Percentiles rank a stretch among this genome's conserved stretches.
Evolutionary conservation across 2,329 filamentous ascomycete genomes (phyloP).

Genomic region (Verticillium isaacii): DNA sequence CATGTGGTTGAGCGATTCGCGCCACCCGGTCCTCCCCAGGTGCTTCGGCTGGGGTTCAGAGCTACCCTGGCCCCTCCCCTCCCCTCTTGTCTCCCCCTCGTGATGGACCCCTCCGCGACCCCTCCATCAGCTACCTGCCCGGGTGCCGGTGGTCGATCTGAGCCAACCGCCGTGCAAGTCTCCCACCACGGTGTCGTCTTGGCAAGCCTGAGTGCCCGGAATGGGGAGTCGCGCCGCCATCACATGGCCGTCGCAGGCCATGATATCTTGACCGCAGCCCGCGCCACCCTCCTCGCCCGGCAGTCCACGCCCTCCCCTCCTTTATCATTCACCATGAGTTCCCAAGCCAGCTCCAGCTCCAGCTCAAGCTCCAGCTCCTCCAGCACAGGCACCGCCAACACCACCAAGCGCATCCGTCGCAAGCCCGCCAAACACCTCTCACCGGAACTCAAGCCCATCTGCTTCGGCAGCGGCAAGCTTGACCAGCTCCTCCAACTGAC

Average conservation of each 20-base stretch:
- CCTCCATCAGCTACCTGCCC: background rate
- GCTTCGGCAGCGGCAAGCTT: background rate
- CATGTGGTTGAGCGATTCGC: conserved; percentile 2
- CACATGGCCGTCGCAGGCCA: background rate
- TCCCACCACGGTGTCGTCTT: background rate
- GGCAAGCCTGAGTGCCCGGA: background rate
- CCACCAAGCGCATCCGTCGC: background rate
- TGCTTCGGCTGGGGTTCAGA: background rate
- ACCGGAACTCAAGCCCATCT: background rate
- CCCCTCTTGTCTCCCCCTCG: conserved; percentile 14
- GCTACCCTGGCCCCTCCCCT: background rate
- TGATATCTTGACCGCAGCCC: background rate
- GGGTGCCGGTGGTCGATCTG: background rate
- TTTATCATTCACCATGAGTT: background rate
- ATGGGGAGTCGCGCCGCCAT: background rate
- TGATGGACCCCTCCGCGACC: background rate
- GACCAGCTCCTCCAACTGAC: background rate
- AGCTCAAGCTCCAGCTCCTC: background rate
- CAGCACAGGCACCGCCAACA: background rate
- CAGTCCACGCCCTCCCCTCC: background rate
- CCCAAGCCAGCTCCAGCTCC: background rate
- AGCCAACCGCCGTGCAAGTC: background rate
- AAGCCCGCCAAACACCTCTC: background rate
- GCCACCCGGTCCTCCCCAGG: background rate
- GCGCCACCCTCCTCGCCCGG: background rate